phyloP scores from a whole-genome alignment of 192 early-diverging fungal species.

The Neocallimastix lanati region DNA sequence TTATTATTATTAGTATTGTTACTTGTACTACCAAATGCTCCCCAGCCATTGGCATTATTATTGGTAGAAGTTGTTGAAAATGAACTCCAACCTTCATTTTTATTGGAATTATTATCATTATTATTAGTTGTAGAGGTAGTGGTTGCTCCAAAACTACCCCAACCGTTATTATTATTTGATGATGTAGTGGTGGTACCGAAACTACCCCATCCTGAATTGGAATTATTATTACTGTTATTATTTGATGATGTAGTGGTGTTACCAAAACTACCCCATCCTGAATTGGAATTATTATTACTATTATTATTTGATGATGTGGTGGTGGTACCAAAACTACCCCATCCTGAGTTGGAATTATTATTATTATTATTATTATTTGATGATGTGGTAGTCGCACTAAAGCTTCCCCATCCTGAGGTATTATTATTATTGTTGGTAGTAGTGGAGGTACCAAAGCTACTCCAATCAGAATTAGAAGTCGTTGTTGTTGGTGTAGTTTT shows the following conservation, averaged over 20 bases:
- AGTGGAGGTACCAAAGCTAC: not conserved
- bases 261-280: not conserved
- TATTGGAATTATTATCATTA: no score
- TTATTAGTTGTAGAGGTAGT: not conserved
- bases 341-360: not conserved
- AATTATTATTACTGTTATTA: not conserved
- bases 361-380: no score
- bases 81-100: not conserved
- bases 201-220: not conserved
- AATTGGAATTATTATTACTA: not conserved
- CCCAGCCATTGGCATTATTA: not conserved
- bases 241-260: not conserved
- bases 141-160: not conserved
- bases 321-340: not conserved
- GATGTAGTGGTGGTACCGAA: not conserved
- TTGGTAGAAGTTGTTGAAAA: not conserved
- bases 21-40: not conserved
- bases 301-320: not conserved
- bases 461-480: not conserved
- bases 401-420: not conserved
- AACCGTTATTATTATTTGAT: not conserved
- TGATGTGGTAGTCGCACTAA: not conserved
- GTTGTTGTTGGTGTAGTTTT: not conserved
- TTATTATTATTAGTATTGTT: not conserved
- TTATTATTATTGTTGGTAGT: no score